phyloP scores from a whole-genome alignment of 768 basidiomycete species.

The Tremella fuciformis region DNA sequence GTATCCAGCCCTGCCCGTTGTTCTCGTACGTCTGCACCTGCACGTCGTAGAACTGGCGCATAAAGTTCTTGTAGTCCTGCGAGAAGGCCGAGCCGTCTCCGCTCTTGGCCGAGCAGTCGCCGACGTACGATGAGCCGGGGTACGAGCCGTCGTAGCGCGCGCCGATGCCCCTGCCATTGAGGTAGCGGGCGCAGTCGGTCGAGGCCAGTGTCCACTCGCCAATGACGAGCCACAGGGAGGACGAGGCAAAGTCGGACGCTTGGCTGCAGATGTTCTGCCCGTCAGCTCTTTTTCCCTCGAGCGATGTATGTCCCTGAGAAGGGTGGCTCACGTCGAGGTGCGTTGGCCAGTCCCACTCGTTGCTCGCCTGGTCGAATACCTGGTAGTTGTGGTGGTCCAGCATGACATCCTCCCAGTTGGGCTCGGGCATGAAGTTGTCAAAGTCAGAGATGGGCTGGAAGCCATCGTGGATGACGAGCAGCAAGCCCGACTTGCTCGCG shows the following conservation, averaged over 20 bases:
- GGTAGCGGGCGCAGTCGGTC: slow-evolving; percentile 50
- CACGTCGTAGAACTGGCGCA: slow-evolving; percentile 79
- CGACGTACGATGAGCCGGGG: slow-evolving; percentile 35
- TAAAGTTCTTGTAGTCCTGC: slow-evolving; percentile 72
- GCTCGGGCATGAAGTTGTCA: slow-evolving; percentile 43
- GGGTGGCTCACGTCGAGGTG: slow-evolving; percentile 36
- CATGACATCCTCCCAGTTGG: slow-evolving; percentile 42
- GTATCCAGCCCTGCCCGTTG: slow-evolving; percentile 45
- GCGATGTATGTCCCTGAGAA: neutral
- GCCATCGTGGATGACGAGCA: slow-evolving; percentile 45
- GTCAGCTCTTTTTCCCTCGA: neutral
- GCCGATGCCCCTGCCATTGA: slow-evolving; percentile 50
- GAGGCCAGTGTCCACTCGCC: slow-evolving; percentile 51
- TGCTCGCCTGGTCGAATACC: slow-evolving; percentile 43
- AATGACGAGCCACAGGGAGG: slow-evolving; percentile 49
- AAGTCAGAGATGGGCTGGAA: slow-evolving; percentile 44
- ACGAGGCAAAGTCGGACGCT: slow-evolving; percentile 21
- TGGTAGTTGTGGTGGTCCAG: slow-evolving; percentile 52
- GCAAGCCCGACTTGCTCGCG: slow-evolving; percentile 29
- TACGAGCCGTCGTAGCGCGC: slow-evolving; percentile 51
- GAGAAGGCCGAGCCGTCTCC: slow-evolving; percentile 74
- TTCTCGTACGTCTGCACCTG: slow-evolving; percentile 56
- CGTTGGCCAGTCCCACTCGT: slow-evolving; percentile 32
- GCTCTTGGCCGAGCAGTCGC: slow-evolving; percentile 52
- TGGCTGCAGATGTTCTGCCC: slow-evolving; percentile 27